Evolutionary conservation across 768 basidiomycete species (phyloP).

Genomic region (Suillus plorans): DNA sequence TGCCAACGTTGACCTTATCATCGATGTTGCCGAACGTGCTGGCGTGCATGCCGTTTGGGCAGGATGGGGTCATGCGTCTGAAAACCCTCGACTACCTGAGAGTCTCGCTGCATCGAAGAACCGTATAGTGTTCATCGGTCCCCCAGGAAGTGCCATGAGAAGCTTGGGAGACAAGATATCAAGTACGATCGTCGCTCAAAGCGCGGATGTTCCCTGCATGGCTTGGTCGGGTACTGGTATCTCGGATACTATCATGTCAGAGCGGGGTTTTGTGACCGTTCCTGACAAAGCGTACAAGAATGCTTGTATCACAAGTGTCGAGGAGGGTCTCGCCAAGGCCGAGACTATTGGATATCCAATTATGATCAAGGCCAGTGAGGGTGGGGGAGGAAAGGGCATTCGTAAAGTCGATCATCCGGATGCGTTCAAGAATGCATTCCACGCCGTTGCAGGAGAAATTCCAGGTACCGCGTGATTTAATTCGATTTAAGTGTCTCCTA

Average conservation of each 20-base stretch:
- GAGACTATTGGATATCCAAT: constrained; percentile 93
- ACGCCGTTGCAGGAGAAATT: constrained; percentile 93
- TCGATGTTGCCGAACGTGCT: constrained; percentile 95
- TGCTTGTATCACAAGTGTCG: constrained; percentile 87
- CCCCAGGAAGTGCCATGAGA: constrained; percentile 98
- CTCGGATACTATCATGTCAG: constrained; percentile 78
- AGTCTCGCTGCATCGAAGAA: constrained; percentile 87
- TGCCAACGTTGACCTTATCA: constrained; percentile 98
- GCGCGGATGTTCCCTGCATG: constrained; percentile 96
- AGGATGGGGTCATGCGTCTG: constrained; percentile 99
- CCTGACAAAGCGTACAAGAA: constrained; percentile 83
- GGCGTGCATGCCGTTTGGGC: constrained; percentile 99
- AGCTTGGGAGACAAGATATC: constrained; percentile 99
- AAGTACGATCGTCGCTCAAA: constrained; percentile 98
- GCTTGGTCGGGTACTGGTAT: constrained; percentile 98
- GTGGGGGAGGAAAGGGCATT: constrained; percentile 99
- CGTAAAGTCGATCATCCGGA: constrained; percentile 87
- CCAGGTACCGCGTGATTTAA: constrained; percentile 59
- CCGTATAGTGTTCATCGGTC: constrained; percentile 99
- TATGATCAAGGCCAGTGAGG: constrained; percentile 99
- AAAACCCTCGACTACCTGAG: constrained; percentile 96
- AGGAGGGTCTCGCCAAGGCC: constrained; percentile 81
- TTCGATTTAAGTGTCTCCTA: constrained; percentile 8
- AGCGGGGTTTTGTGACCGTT: constrained; percentile 91
- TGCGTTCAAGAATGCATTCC: constrained; percentile 90